Evolutionary conservation across 2,329 filamentous ascomycete genomes (phyloP).

Genomic region (Monilinia laxa): DNA sequence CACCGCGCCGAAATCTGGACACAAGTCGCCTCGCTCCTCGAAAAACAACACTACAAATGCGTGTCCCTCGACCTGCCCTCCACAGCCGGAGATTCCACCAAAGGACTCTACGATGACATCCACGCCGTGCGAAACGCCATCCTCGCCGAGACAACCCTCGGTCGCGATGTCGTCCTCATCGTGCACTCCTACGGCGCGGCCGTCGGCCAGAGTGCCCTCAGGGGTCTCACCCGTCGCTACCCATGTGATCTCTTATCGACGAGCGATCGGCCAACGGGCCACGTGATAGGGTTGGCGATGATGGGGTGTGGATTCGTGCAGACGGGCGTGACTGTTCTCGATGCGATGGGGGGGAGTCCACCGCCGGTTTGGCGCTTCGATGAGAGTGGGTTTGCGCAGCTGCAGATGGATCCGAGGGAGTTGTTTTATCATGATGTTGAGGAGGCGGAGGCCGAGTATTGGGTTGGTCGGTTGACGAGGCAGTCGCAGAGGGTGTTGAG

Average conservation of each 20-base stretch:
- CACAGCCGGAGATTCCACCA: slow-evolving; percentile 35
- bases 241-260: slow-evolving; percentile 20
- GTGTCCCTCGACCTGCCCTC: slow-evolving; percentile 42
- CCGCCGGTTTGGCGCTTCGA: slow-evolving; percentile 44
- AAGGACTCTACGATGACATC: slow-evolving; percentile 43
- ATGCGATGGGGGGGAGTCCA: slow-evolving; percentile 42
- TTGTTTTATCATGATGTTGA: slow-evolving; percentile 49
- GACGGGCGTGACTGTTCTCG: slow-evolving; percentile 43
- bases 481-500: slow-evolving; percentile 45
- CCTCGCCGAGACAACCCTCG: slow-evolving; percentile 39
- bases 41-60: slow-evolving; percentile 39
- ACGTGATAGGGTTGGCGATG: slow-evolving; percentile 43
- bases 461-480: slow-evolving; percentile 42
- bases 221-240: slow-evolving; percentile 40
- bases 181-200: slow-evolving; percentile 48
- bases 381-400: slow-evolving; percentile 43
- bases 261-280: slow-evolving; percentile 31
- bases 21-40: slow-evolving; percentile 40
- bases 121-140: slow-evolving; percentile 42
- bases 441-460: slow-evolving; percentile 43
- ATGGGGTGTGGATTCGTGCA: slow-evolving; percentile 44
- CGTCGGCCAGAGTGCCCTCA: slow-evolving; percentile 44
- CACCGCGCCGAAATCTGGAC: slow-evolving; percentile 45
- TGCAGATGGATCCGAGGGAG: slow-evolving; percentile 40
- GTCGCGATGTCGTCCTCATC: slow-evolving; percentile 45